Evolutionary conservation across 163 green algal genomes (phyloP), one percentile per base, ranked within the genome.

Genomic region (Chlamydomonas reinhardtii): DNA sequence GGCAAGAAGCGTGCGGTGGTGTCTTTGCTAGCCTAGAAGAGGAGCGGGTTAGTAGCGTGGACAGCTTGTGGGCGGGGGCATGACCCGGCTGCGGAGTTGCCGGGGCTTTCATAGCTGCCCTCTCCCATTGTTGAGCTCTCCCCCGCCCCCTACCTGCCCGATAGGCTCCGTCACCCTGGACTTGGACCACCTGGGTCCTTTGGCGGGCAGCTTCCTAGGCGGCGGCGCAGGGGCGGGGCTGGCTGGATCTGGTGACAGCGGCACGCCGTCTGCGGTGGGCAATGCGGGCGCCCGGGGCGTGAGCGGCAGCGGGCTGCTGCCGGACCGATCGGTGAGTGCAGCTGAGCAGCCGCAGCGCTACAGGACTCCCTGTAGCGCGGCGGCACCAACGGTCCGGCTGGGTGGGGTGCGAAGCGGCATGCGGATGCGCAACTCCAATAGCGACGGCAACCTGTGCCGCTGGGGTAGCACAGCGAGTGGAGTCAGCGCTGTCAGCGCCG

Each of bases 111-210:
- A 56, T n/a, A 56, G 39, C 48, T 14, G 48, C 48, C 9, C 48
- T 22, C 48, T 19, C 48, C 1, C 48, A 14, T 1, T 5, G 5
- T 48, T 14, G 39, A 14, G 39, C 39, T 48, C 8, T 48, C 34
- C 76, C 54, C 39, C 14, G 17, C n/a, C 65, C 65, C n/a, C 32
- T 14, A 17, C 34, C 2, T 0, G 20, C 35, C 8, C 69, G 20
- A 14, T 54, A 87, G 82, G 82, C 61, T 76, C 72, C 14, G 84
- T 89, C 4, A 69, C 52, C 0, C 76, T 89, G 20, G 76, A 89
- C 59, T 70, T 89, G 69, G 76, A 85, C 76, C 84, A 82, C 76
- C 84, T 89, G 61, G 84, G 84, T 2, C 84, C 84, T 0, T 71
- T 86, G 68, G 84, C 84, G 14, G 37, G 62, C 43, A 74, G 37